A percentile compares a stretch with the other conserved stretches of the same genome.
Evolutionary conservation across 352 stramenopile genomes (phyloP).

Genomic region (Phytopythium litorale): DNA sequence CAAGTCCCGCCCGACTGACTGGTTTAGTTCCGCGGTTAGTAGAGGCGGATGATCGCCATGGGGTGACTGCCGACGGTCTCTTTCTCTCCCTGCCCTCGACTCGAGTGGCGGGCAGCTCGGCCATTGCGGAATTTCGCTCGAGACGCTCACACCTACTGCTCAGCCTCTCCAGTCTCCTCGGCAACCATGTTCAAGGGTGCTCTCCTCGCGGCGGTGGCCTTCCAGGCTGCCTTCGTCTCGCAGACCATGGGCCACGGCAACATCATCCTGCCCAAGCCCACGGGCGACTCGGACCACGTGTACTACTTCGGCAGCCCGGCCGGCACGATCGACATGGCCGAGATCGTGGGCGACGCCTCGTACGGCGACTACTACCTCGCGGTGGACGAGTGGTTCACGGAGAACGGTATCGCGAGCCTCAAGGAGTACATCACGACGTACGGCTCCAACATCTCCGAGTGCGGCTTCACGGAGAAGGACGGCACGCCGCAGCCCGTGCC

Average conservation of each 20-base stretch:
- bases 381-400: conserved; percentile 12
- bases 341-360: conserved; percentile 10
- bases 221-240: conserved; percentile 10
- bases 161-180: not conserved
- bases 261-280: conserved; percentile 19
- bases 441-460: conserved; percentile 11
- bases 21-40: not conserved
- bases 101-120: not conserved
- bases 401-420: conserved; percentile 11
- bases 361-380: conserved; percentile 16
- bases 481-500: conserved; percentile 6
- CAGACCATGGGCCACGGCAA: conserved; percentile 17
- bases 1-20: not conserved
- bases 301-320: conserved; percentile 15
- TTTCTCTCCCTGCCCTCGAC: not conserved
- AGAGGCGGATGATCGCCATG: not conserved
- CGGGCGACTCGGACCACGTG: conserved; percentile 11
- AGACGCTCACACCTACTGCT: not conserved
- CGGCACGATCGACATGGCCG: conserved; percentile 12
- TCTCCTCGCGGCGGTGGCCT: conserved; percentile 1
- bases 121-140: conserved; percentile 1
- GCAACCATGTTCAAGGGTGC: conserved; percentile 5
- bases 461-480: conserved; percentile 11
- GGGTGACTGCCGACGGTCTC: not conserved
- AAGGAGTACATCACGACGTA: conserved; percentile 17